phyloP scores from a whole-genome alignment of 192 early-diverging fungal genomes.

The Linnemannia hyalina region DNA sequence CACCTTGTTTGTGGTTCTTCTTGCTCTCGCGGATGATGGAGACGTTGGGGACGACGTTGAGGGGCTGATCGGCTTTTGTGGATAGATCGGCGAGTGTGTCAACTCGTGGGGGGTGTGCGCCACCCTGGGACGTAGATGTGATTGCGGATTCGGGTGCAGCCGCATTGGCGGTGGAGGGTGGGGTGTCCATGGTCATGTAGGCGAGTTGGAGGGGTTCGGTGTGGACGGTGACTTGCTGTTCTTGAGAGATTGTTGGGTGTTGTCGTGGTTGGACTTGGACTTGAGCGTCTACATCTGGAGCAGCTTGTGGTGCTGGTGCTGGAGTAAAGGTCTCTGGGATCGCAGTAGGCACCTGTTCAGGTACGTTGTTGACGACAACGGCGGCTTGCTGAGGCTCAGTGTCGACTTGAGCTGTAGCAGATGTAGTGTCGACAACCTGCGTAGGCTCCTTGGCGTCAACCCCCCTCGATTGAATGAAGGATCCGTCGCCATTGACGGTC shows the following conservation, averaged over 20 bases:
- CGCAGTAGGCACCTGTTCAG: neutral
- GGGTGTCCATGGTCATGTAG: slow-evolving; percentile 11
- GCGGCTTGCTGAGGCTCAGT: too few relatives aligned
- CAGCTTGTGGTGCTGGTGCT: neutral
- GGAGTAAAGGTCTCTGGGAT: neutral
- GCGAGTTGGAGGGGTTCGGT: neutral
- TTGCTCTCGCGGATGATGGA: neutral
- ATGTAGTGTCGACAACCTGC: neutral
- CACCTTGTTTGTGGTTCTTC: neutral
- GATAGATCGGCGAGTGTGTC: slow-evolving; percentile 11
- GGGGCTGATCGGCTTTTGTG: slow-evolving; percentile 26
- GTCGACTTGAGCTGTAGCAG: neutral
- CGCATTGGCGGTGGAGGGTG: neutral
- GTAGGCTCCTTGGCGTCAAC: neutral
- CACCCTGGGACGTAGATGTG: neutral
- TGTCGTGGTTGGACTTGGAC: neutral
- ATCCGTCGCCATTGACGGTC: slow-evolving; percentile 14
- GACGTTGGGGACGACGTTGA: slow-evolving; percentile 17
- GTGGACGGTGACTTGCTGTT: neutral
- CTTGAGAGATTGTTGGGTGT: neutral
- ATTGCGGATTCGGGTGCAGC: neutral
- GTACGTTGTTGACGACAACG: neutral
- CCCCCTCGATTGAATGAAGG: neutral
- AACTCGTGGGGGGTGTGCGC: neutral
- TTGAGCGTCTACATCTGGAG: neutral